Conservation (phyloP, 2,329 filamentous ascomycete genomes). For the Cadophora gregata region DNA sequence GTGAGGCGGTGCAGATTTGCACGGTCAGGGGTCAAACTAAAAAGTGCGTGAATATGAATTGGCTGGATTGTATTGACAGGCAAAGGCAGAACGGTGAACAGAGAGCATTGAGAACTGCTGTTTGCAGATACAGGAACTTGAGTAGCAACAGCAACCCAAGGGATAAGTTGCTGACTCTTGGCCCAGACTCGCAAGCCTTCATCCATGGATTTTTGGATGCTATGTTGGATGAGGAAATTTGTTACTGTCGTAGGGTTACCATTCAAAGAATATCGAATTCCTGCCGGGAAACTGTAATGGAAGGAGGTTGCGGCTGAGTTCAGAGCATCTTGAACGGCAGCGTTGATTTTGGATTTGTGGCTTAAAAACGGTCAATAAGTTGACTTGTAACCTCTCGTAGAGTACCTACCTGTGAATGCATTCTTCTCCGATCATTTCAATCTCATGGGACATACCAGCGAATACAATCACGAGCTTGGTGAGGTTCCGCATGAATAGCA, state of each 20-base stretch:
- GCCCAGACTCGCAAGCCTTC: constrained; percentile 40
- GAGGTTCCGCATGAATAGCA: constrained; percentile 45
- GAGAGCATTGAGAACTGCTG: constrained; percentile 22
- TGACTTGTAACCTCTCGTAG: neutral
- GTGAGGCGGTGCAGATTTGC: constrained; percentile 38
- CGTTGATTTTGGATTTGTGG: constrained; percentile 33
- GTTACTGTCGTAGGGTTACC: constrained; percentile 15
- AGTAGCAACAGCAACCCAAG: constrained; percentile 46
- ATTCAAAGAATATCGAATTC: constrained; percentile 19
- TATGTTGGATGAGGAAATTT: constrained; percentile 43
- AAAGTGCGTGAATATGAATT: constrained; percentile 46
- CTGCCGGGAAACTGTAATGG: constrained; percentile 32
- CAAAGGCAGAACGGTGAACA: constrained; percentile 46
- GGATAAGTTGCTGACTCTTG: constrained; percentile 39
- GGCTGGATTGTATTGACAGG: constrained; percentile 44
- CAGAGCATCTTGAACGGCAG: constrained; percentile 29
- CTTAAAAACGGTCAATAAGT: constrained; percentile 19
- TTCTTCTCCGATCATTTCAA: constrained; percentile 29
- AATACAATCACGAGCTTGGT: constrained; percentile 35
- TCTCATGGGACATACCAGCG: constrained; percentile 22
- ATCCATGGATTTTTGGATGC: constrained; percentile 35
- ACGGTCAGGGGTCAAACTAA: constrained; percentile 45
- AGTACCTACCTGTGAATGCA: constrained; percentile 32
- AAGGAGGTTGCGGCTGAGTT: constrained; percentile 26
- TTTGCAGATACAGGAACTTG: constrained; percentile 35